Evolutionary conservation across 23 red algal genomes (phyloP), one percentile per base, ranked within the genome.

Genomic region (Pyropia haitanensis): DNA sequence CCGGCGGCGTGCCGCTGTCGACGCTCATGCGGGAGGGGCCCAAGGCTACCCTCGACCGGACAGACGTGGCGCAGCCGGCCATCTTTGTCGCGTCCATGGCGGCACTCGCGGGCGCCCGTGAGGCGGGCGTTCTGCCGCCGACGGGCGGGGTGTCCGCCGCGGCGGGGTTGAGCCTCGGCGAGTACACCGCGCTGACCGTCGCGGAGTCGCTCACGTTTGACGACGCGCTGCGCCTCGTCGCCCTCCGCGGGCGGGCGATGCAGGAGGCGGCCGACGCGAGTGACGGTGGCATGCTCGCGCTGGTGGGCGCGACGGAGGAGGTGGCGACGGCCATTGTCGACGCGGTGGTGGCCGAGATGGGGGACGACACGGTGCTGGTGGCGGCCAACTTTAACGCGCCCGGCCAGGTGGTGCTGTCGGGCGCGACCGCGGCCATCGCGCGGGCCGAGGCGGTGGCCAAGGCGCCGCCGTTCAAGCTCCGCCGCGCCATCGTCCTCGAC

Each of bases 371-470:
- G n/a, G 68, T 75, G 46, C 85, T 96, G 24, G 86, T 96, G 31
- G 81, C 92, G 18, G 92, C 92, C 16, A 96, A 96, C 62, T 96
- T 85, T 49, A 96, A 96, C 58, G 85, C 92, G 1, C 92, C 92
- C 10, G 92, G 84, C 6, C 92, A 96, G 65, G 78, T 96, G 4
- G 92, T 96, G 27, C 68, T 96, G 18, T 87, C 79, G 16, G 92
- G 92, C 34, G 60, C 76, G n/a, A 54, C 78, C 24, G 78, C 62
- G 5, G 83, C 83, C 14, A 76, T 82, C 63, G 64, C 71, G n/a
- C 58, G 79, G 29, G 92, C 92, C 5, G 82, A 72, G 50, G 55
- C 28, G 9, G 85, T 80, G 21, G 92, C 92, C 14, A 46, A 46
- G 39, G 53, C 79, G 18, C 73, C 63, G 27, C 26, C 78, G 56